A percentile compares a stretch with the other conserved stretches of the same genome.
Conservation (phyloP, 2,329 filamentous ascomycete genomes). For the Colletotrichum sp. region DNA sequence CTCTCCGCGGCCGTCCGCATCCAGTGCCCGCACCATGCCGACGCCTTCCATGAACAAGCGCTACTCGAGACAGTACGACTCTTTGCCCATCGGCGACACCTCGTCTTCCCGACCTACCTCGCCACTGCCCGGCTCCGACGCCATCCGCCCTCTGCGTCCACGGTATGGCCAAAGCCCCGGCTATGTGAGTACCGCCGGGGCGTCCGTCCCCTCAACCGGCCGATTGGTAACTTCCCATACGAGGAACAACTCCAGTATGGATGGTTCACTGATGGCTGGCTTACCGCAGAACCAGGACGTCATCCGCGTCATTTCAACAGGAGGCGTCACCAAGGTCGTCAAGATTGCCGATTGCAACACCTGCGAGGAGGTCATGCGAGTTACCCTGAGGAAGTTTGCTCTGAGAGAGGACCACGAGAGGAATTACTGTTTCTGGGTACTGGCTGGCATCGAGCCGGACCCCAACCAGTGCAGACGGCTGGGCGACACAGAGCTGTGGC, state of each 20-base stretch:
- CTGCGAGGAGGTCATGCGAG: conserved; percentile 89
- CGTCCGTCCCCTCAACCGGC: conserved; percentile 67
- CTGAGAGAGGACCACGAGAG: conserved; percentile 89
- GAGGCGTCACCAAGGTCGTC: conserved; percentile 89
- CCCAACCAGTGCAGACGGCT: conserved; percentile 81
- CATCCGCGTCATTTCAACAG: conserved; percentile 91
- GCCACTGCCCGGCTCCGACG: conserved; percentile 63
- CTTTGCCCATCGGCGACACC: conserved; percentile 44
- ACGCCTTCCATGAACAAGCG: conserved; percentile 60
- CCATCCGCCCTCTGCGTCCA: conserved; percentile 54
- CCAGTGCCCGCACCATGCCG: conserved; percentile 43
- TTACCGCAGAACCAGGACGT: conserved; percentile 86
- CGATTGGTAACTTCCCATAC: conserved; percentile 72
- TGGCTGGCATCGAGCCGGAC: conserved; percentile 84
- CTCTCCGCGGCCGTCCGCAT: conserved; percentile 67
- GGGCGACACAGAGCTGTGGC: conserved; percentile 86
- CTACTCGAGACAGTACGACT: conserved; percentile 67
- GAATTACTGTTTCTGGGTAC: conserved; percentile 96
- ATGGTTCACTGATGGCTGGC: conserved; percentile 84
- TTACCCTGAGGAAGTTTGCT: conserved; percentile 85
- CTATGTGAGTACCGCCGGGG: conserved; percentile 53
- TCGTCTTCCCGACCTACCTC: conserved; percentile 73
- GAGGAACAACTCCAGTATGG: conserved; percentile 82
- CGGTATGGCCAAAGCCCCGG: conserved; percentile 62
- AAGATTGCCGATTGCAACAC: conserved; percentile 92